phyloP scores from a whole-genome alignment of 768 basidiomycete species.

The Phanerochaete sordida region DNA sequence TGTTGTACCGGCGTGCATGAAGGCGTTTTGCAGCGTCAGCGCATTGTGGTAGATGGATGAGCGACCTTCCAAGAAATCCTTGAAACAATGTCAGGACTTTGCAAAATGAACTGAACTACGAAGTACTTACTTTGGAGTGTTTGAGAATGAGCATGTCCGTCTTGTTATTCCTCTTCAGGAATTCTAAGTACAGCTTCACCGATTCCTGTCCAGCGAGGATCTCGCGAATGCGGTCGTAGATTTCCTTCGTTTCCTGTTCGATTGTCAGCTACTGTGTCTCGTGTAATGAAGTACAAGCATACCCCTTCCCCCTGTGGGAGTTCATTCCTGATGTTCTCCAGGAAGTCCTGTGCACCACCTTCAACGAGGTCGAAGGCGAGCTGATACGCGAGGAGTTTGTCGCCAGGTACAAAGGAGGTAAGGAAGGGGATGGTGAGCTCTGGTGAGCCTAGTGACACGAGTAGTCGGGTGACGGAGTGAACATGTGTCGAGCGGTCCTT shows the following conservation, averaged over 20 bases:
- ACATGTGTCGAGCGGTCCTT: conserved; percentile 75
- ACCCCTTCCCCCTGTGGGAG: conserved; percentile 70
- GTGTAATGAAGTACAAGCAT: conserved; percentile 18
- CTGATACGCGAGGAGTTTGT: conserved; percentile 85
- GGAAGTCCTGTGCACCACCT: conserved; percentile 90
- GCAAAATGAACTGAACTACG: neutral
- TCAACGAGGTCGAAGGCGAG: conserved; percentile 95
- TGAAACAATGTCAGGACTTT: neutral
- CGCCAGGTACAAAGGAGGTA: conserved; percentile 62
- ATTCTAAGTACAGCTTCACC: conserved; percentile 91
- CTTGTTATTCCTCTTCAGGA: conserved; percentile 92
- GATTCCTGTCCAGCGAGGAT: conserved; percentile 92
- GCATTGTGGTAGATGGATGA: conserved; percentile 98
- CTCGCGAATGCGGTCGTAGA: conserved; percentile 71
- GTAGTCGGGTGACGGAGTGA: conserved; percentile 80
- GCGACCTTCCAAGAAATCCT: conserved; percentile 90
- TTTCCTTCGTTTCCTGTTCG: conserved; percentile 52
- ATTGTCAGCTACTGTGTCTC: neutral
- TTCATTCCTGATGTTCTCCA: conserved; percentile 68
- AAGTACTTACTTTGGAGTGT: conserved; percentile 70
- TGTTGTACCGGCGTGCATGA: conserved; percentile 97
- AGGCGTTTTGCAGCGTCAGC: conserved; percentile 94
- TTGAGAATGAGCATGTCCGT: conserved; percentile 90
- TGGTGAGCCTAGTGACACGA: conserved; percentile 85
- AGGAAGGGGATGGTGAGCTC: conserved; percentile 74